These are phyloP conservation scores for Pseudonitzschia multistriata DNA, from an alignment of 108 stramenopile genomes.

Conservation along the genomic window DNA sequence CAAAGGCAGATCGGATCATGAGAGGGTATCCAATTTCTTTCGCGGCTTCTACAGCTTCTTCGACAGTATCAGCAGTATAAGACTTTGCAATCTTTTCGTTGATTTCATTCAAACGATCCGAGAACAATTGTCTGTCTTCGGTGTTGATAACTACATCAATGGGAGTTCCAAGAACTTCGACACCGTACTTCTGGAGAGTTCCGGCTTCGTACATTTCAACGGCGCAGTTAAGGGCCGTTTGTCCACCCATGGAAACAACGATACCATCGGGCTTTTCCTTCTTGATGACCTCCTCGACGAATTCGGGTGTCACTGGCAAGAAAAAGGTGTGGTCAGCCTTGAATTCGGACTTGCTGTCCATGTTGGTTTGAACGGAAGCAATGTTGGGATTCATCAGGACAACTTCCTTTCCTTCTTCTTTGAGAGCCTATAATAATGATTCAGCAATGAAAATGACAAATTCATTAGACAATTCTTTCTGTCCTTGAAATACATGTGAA, in stretches of 20 bases:
- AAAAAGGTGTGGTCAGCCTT: slow-evolving; percentile 95
- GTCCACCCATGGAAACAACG: slow-evolving; percentile 97
- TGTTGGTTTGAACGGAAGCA: slow-evolving; percentile 98
- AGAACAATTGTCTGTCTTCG: slow-evolving; percentile 97
- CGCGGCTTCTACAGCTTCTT: slow-evolving; percentile 84
- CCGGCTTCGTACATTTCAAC: slow-evolving; percentile 89
- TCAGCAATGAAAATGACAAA: slow-evolving; percentile 12
- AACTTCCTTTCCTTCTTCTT: slow-evolving; percentile 97
- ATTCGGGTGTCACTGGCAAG: slow-evolving; percentile 94
- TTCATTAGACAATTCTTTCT: neutral
- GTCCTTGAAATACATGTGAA: neutral
- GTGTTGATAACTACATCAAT: slow-evolving; percentile 93
- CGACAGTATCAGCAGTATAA: slow-evolving; percentile 73
- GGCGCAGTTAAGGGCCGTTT: slow-evolving; percentile 97
- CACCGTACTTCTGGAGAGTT: slow-evolving; percentile 89
- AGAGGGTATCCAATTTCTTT: slow-evolving; percentile 94
- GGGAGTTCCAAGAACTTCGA: slow-evolving; percentile 95
- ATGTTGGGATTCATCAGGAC: slow-evolving; percentile 99
- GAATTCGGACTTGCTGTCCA: slow-evolving; percentile 80
- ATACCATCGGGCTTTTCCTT: slow-evolving; percentile 98
- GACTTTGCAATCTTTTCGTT: slow-evolving; percentile 95
- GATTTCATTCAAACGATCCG: slow-evolving; percentile 91
- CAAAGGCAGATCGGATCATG: slow-evolving; percentile 97
- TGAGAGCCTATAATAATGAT: slow-evolving; percentile 73
- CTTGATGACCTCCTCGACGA: slow-evolving; percentile 94